Base-by-base conservation (phyloP, 2,329 filamentous ascomycete species). In the Hortaea sp. region DNA sequence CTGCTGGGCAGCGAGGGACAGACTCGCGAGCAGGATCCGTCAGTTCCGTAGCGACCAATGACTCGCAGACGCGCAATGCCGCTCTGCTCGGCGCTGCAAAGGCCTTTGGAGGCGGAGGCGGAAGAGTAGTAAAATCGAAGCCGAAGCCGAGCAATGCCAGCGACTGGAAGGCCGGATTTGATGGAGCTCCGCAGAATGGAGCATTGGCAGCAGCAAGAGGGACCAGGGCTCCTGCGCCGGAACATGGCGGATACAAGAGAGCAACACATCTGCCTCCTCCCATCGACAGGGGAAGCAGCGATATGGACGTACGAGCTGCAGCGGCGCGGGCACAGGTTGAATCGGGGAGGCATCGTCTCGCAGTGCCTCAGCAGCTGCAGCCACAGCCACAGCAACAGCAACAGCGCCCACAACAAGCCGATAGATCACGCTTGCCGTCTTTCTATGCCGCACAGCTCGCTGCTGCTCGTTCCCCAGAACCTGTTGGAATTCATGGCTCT, bases 11-110 rank as follows among this genome's bases (percentile, higher is more conserved):
- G 37, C 37, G 13, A 27, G 10, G 13, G 42, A 46, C 44, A 41
- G 44, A 53, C 34, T 57, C 55, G 13, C 50, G 59, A 49, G 45
- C 53, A 29, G 51, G 53, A 29, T 57, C 57, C 39, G 48, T 50
- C 44, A 49, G 49, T 51, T 57, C 53, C 47, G 42, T 47, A 41
- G 53, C 47, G 39, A 53, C 48, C 40, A 47, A 46, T 7, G 46
- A 49, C 29, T 44, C 48, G 30, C 53, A 53, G 34, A 35, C 20
- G 20, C 20, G n/a, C 32, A 59, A 69, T 58, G 70, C 72, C 41
- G 74, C 74, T 40, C 65, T 76, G 10, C 63, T 63, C 44, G 74
- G 74, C 30, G 74, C 74, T 6, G 62, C 67, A 5, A 54, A 65
- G 37, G 74, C 74, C 20, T 76, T 76, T 57, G 65, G 63, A 7